phyloP scores from a whole-genome alignment of 345 rosid species.

The Lepidium sativum region DNA sequence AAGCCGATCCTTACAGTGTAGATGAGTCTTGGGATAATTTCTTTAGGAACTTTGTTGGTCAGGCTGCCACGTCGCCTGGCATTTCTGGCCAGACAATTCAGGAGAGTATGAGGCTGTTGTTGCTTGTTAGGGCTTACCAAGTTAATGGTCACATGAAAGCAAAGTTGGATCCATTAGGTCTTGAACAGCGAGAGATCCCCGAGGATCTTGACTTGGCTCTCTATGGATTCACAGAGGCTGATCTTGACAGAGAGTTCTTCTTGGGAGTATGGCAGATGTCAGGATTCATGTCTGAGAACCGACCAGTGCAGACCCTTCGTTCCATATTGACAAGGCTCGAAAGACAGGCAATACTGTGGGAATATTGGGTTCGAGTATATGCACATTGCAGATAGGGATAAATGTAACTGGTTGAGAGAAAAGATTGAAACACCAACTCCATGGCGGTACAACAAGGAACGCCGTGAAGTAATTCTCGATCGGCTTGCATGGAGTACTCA shows the following conservation, averaged over 20 bases:
- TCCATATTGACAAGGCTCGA: slow-evolving; percentile 68
- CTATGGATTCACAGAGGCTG: slow-evolving; percentile 68
- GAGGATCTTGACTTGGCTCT: slow-evolving; percentile 68
- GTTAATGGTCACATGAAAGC: slow-evolving; percentile 90
- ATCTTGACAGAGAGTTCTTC: slow-evolving; percentile 79
- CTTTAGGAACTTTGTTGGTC: slow-evolving; percentile 77
- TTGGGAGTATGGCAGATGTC: slow-evolving; percentile 82
- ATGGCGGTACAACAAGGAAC: slow-evolving; percentile 55
- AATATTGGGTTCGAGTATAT: slow-evolving; percentile 72
- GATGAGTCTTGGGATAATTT: slow-evolving; percentile 92
- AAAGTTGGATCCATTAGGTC: slow-evolving; percentile 57
- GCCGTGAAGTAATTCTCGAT: slow-evolving; percentile 72
- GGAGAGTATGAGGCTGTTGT: slow-evolving; percentile 75
- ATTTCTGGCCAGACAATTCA: slow-evolving; percentile 84
- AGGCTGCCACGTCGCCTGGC: slow-evolving; percentile 64
- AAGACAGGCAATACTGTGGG: slow-evolving; percentile 82
- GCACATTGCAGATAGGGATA: slow-evolving; percentile 71
- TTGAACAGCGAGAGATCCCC: slow-evolving; percentile 65
- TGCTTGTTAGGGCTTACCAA: slow-evolving; percentile 77
- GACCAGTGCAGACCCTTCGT: slow-evolving; percentile 77
- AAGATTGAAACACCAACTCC: slow-evolving; percentile 79
- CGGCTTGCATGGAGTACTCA: slow-evolving; percentile 78
- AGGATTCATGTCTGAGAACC: slow-evolving; percentile 78
- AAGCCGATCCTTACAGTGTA: slow-evolving; percentile 58
- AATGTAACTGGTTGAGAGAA: slow-evolving; percentile 83